Percentiles rank a stretch among this genome's conserved stretches.
These are phyloP conservation scores for Sinapis alba DNA, from an alignment of 441 rosid species.

Conservation along the genomic window DNA sequence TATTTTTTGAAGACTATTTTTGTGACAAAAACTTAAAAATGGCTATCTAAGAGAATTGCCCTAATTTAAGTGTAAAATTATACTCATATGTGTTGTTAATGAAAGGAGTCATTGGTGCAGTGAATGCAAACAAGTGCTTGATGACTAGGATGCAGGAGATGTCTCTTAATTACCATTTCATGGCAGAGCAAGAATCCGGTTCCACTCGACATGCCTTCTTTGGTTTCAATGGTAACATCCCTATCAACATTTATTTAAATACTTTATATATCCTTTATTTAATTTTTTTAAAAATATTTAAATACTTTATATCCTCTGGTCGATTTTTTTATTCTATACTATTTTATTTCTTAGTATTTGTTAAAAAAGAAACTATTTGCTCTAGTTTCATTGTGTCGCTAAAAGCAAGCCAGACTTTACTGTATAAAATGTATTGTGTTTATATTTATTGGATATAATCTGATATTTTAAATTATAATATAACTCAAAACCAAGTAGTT, in stretches of 20 bases:
- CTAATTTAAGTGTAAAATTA: not conserved
- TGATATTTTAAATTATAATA: not conserved
- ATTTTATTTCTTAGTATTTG: no score
- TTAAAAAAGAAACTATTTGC: no score
- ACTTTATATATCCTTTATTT: no score
- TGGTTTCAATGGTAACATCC: constrained; percentile 41
- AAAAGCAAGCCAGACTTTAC: not conserved
- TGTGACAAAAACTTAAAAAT: no score
- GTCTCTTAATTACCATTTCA: constrained; percentile 43
- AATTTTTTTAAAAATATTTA: no score
- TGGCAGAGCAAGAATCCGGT: constrained; percentile 36
- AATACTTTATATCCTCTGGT: no score
- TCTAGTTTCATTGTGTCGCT: not conserved
- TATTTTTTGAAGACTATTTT: no score
- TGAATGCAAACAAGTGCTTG: constrained; percentile 37
- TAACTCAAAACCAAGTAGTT: not conserved
- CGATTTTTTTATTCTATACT: no score
- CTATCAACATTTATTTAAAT: no score
- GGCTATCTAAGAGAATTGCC: no score
- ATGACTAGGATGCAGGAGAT: constrained; percentile 45
- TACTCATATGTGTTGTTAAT: not conserved
- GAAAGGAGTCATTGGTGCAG: not conserved
- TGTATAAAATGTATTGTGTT: not conserved
- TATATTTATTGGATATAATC: not conserved
- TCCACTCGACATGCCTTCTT: constrained; percentile 39